A percentile compares a stretch with the other conserved stretches of the same genome.
phyloP scores from a whole-genome alignment of 2,329 filamentous ascomycete species.

The Calonectria henricotiae region DNA sequence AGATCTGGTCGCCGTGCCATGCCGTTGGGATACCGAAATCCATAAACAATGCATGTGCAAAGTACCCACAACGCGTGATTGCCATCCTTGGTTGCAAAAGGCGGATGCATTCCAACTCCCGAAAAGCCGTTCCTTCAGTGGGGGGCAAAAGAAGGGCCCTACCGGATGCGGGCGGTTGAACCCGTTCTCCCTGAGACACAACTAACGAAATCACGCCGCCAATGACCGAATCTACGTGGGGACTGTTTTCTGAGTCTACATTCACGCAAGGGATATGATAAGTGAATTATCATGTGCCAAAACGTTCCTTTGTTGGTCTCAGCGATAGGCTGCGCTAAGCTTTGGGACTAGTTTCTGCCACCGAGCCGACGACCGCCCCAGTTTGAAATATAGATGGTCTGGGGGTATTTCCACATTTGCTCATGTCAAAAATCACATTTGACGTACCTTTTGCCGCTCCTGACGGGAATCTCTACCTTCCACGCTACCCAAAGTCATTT shows the following conservation, averaged over 20 bases:
- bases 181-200: slow-evolving; percentile 21
- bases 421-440: neutral
- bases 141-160: slow-evolving; percentile 3
- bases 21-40: slow-evolving; percentile 1
- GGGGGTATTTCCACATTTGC: neutral
- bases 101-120: slow-evolving; percentile 2
- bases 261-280: slow-evolving; percentile 10
- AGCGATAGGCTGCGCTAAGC: slow-evolving; percentile 8
- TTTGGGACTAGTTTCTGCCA: neutral
- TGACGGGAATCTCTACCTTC: neutral
- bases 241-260: neutral
- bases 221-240: slow-evolving; percentile 12
- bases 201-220: slow-evolving; percentile 1
- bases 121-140: slow-evolving; percentile 4
- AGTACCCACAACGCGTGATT: slow-evolving; percentile 7
- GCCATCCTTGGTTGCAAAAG: slow-evolving; percentile 2
- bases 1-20: neutral
- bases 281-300: slow-evolving; percentile 9
- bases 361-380: neutral
- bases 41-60: slow-evolving; percentile 17
- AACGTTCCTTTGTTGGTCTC: slow-evolving; percentile 11
- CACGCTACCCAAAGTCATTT: neutral
- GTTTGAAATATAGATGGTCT: slow-evolving; percentile 14
- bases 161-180: slow-evolving; percentile 28
- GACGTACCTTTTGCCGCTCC: neutral